Percentiles rank a stretch among this genome's conserved stretches.
phyloP scores from a whole-genome alignment of 495 filamentous ascomycete species.

The Sordaria brevicollis region DNA sequence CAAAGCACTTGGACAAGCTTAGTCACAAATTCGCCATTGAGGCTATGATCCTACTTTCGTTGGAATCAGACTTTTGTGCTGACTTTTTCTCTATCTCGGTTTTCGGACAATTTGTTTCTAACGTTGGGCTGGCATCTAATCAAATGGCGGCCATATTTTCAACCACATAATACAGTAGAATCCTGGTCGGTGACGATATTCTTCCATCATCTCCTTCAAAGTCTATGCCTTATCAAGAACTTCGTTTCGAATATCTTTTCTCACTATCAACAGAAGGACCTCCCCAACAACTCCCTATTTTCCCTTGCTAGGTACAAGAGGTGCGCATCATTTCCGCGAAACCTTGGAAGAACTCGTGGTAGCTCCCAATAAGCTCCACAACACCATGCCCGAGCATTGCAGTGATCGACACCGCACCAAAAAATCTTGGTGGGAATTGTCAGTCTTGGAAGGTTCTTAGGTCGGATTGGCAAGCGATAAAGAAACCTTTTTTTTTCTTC shows the following conservation, averaged over 20 bases:
- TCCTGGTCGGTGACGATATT: not conserved
- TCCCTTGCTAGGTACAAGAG: not conserved
- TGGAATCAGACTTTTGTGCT: not conserved
- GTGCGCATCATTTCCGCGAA: not conserved
- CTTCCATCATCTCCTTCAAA: not conserved
- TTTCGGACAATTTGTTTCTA: not conserved
- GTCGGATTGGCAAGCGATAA: not conserved
- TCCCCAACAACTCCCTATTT: not conserved
- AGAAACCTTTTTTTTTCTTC: not conserved
- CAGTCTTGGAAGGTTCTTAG: not conserved
- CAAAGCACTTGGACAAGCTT: not conserved
- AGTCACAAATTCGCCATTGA: not conserved
- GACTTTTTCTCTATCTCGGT: not conserved
- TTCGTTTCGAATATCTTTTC: not conserved
- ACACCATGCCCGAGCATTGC: not conserved
- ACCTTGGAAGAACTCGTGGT: not conserved
- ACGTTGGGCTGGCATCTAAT: not conserved
- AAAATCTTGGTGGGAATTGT: not conserved
- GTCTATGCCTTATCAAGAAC: not conserved
- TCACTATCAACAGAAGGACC: not conserved
- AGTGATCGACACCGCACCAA: not conserved
- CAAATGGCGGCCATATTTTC: not conserved
- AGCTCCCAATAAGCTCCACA: not conserved
- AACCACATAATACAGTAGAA: no score
- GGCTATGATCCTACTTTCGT: not conserved